Percentiles rank a stretch among this genome's conserved stretches.
These are phyloP conservation scores for Penicillium italicum DNA, from an alignment of 2,329 filamentous ascomycete genomes.

Conservation along the genomic window DNA sequence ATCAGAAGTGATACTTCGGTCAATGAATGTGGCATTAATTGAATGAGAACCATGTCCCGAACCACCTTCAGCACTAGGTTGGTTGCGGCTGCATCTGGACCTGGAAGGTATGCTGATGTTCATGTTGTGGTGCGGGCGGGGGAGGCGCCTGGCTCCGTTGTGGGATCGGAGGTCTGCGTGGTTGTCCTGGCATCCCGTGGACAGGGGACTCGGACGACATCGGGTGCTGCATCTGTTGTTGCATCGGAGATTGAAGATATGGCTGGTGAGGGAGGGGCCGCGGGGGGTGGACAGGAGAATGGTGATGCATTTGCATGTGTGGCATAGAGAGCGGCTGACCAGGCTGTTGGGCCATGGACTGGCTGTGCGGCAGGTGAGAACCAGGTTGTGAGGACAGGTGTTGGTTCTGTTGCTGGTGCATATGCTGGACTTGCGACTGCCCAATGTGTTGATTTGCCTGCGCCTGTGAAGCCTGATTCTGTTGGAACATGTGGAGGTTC, in stretches of 20 bases:
- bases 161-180: conserved; percentile 9
- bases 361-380: conserved; percentile 1
- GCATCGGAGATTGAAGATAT: conserved; percentile 24
- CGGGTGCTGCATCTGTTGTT: conserved; percentile 18
- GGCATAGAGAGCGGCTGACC: conserved; percentile 21
- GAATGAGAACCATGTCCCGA: background rate
- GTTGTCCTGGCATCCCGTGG: conserved; percentile 11
- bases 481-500: conserved; percentile 13
- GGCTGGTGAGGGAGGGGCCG: conserved; percentile 19
- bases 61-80: conserved; percentile 6
- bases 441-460: conserved; percentile 15
- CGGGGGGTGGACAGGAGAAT: conserved; percentile 14
- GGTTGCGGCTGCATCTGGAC: conserved; percentile 24
- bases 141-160: conserved; percentile 18
- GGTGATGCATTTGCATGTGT: conserved; percentile 25
- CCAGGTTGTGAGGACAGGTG: conserved; percentile 12
- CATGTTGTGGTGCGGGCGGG: conserved; percentile 25
- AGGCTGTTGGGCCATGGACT: background rate
- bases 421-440: conserved; percentile 12
- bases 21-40: background rate
- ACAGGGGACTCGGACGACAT: conserved; percentile 15
- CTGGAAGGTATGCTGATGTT: conserved; percentile 27
- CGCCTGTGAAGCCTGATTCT: conserved; percentile 4
- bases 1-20: background rate
- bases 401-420: conserved; percentile 7